phyloP scores from a whole-genome alignment of 768 basidiomycete species.

The Galerina marginata region DNA sequence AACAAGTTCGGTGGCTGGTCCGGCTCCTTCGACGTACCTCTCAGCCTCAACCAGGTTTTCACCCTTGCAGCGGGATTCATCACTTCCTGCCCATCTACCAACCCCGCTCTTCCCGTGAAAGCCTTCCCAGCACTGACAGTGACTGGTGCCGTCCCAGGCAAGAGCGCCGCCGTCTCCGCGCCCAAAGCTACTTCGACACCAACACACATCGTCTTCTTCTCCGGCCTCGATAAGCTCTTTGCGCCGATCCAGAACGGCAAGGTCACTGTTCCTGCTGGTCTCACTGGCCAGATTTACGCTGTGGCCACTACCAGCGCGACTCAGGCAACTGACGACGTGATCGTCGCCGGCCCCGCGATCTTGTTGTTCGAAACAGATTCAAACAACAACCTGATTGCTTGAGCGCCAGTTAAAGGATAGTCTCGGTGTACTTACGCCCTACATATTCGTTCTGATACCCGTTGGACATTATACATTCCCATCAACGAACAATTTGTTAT shows the following conservation, averaged over 20 bases:
- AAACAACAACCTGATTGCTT: slow-evolving; percentile 10
- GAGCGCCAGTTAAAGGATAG: too few relatives aligned
- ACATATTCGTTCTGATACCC: too few relatives aligned
- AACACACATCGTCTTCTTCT: slow-evolving; percentile 47
- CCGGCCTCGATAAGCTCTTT: slow-evolving; percentile 44
- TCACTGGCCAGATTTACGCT: slow-evolving; percentile 55
- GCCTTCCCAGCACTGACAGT: slow-evolving; percentile 55
- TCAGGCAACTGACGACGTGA: slow-evolving; percentile 40
- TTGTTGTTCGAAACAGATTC: slow-evolving; percentile 20
- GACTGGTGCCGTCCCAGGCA: slow-evolving; percentile 31
- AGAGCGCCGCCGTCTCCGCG: slow-evolving; percentile 13
- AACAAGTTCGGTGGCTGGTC: slow-evolving; percentile 52
- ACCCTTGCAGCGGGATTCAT: slow-evolving; percentile 53
- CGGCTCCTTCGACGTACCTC: slow-evolving; percentile 48
- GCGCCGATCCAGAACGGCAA: slow-evolving; percentile 35
- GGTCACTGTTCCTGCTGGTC: slow-evolving; percentile 39
- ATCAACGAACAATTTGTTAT: too few relatives aligned
- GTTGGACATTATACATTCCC: too few relatives aligned
- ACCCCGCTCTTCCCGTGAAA: slow-evolving; percentile 56
- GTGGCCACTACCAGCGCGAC: slow-evolving; percentile 41
- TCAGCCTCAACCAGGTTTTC: slow-evolving; percentile 31
- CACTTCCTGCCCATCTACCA: slow-evolving; percentile 55
- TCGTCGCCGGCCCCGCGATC: slow-evolving; percentile 45
- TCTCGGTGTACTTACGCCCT: too few relatives aligned
- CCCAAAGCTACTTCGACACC: slow-evolving; percentile 13